Conservation (phyloP, 805 yeast species). For the Lipomyces yamadae region DNA sequence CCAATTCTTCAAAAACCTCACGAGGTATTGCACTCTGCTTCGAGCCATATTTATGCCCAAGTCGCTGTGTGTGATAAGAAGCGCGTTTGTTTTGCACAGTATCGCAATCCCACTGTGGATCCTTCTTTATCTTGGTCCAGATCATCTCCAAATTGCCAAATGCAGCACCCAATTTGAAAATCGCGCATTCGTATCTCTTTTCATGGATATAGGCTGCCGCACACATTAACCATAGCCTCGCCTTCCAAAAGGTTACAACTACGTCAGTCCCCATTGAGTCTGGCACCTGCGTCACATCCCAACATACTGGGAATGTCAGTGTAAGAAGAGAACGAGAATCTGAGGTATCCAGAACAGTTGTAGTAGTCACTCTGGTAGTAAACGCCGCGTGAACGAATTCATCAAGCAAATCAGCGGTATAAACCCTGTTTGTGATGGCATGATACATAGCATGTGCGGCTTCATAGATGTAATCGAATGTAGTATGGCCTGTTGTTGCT, state of each 20-base stretch:
- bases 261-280: not conserved
- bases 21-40: not conserved
- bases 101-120: not conserved
- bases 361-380: not conserved
- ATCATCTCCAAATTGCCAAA: not conserved
- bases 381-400: slow-evolving; percentile 2
- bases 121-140: not conserved
- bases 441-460: slow-evolving; percentile 18
- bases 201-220: slow-evolving; percentile 12
- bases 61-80: not conserved
- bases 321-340: not conserved
- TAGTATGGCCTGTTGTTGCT: not conserved
- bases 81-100: not conserved
- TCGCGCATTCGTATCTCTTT: slow-evolving; percentile 13
- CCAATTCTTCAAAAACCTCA: slow-evolving; percentile 16
- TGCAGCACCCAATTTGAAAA: slow-evolving; percentile 19
- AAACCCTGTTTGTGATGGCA: not conserved
- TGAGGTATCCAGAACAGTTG: not conserved
- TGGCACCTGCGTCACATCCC: not conserved
- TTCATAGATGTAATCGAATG: slow-evolving; percentile 25
- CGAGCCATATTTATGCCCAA: not conserved
- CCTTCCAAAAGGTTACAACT: slow-evolving; percentile 20
- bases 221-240: slow-evolving; percentile 12
- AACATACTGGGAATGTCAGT: slow-evolving; percentile 2
- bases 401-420: slow-evolving; percentile 3